Base-by-base conservation (phyloP, 352 stramenopile species). In the Globisporangium perplexum region DNA sequence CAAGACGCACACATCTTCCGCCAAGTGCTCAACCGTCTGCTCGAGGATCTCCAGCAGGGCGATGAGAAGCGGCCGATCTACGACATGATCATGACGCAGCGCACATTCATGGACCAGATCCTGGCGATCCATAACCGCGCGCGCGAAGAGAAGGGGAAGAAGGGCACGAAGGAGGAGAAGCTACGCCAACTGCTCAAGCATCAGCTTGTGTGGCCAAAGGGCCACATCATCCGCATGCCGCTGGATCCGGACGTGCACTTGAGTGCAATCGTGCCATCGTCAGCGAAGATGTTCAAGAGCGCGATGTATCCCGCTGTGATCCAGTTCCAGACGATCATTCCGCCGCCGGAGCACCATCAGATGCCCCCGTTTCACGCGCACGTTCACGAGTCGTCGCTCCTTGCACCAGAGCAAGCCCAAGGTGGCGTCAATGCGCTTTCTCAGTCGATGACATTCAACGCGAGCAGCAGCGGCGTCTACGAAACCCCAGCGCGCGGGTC, bases 251-350 rank as follows among this genome's bases (percentile, higher is more conserved):
- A 68, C 6, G 68, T 96, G 38, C 65, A 90, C 54, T 54, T 96
- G 23, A 90, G 92, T 47, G 95, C 93, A 18, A 82, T 99, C 22
- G 84, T 96, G 45, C 64, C 92, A 23, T 76, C 85, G 20, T 96
- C 86, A 1, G 93, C 88, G 15, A 97, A 96, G 54, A 98, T 99
- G 81, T 99, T 99, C 71, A 98, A 98, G 59, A 98, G 90, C 60
- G 97, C 96, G 6, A 86, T 99, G 61, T 99, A 99, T 70, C 97
- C 97, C 6, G 94, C 93, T 5, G 90, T 99, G 1, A 83, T 99
- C 35, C 89, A 98, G 52, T 99, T 99, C 70, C 78, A 92, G 35
- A 95, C 83, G 0, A 63, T 93, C 23, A 66, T 90, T 51, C 68
- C 79, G 14, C 62, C 75, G 11, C 57, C 53, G 5, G 74, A 86